Base-by-base conservation (phyloP, 2,329 filamentous ascomycete species). In the Pseudogymnoascus sp. region DNA sequence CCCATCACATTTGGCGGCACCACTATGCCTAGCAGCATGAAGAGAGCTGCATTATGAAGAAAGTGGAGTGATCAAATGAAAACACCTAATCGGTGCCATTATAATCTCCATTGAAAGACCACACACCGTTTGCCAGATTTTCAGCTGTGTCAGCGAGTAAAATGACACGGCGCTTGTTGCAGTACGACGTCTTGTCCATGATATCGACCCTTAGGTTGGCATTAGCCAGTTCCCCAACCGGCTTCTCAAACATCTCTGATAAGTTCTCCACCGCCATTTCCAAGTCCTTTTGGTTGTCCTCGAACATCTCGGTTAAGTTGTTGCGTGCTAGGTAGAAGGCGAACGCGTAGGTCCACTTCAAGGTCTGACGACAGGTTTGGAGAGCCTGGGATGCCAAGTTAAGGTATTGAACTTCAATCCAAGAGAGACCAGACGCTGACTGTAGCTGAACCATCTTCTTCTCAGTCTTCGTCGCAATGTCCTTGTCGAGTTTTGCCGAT, bases 281-380 rank as follows among this genome's bases (percentile, higher is more conserved):
- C 22, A 99, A 78, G 72, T 99, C 94, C 74, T 96, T 96, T 71
- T 99, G 94, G 73, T 99, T 99, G 74, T 97, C 92, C 74, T 99
- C 94, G 63, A 99, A 99, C 60, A 99, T 97, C 72, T 93, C 90
- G 0, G 94, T 97, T 61, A 94, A 78, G 71, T 99, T 97, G 80
- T 97, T 97, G 61, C 91, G 86, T 2, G 88, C 88, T n/a, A 99
- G 85, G 72, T 99, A 99, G 73, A 94, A 99, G 1, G 94, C 94
- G 75, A 99, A 99, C 0, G 94, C 94, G 70, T 99, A 99, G 0
- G 94, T 99, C 94, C 94, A 99, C 77, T 99, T 99, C 4, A 99
- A 81, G 0, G 94, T 99, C 76, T 97, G 93, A n/a, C 94, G 89
- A 75, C 94, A 99, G 54, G 91, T 92, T 76, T 97, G 93, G 14